Base-by-base conservation (phyloP, 805 yeast species). In the Wickerhamiella bombiphila region DNA sequence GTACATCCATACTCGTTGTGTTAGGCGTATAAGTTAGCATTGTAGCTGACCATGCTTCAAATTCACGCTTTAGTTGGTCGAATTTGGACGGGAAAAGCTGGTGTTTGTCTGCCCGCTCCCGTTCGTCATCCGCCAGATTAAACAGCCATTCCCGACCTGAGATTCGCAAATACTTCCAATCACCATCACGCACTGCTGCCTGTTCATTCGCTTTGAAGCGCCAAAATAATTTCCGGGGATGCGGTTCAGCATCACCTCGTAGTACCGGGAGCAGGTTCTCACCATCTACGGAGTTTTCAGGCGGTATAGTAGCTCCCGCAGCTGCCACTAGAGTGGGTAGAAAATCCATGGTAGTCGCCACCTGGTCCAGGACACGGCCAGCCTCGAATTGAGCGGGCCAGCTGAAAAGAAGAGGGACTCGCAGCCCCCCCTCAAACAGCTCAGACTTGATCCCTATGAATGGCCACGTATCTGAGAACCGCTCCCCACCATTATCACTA, bases 401-500 rank as follows among this genome's bases (percentile, higher is more conserved):
- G 41, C 60, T 61, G 4, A 71, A 46, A 36, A 73, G 63, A 41
- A 70, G 54, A 0, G 77, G 78, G 48, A 74, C 70, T 16, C 73
- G 62, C 18, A 71, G 67, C 7, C 76, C 79, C 19, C 77, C 78
- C 50, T 73, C 77, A 3, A 70, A 59, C 3, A 74, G 65, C 69
- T 72, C 72, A 61, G 64, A 64, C 48, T 72, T 72, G 51, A 62
- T 69, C 66, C 57, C 55, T 3, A 54, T 42, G 32, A 69, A 51
- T 2, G 79, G 76, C 46, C 69, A 54, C 2, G 74, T 76, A 44
- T 72, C 76, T 54, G 69, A 57, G 35, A 69, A 54, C 63, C 78
- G 75, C 49, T 73, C 78, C 3, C 78, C 78, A 18, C 78, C 79
- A 50, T 73, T 73, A 52, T 73, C 78, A 3, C 76, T 70, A 66